Percentiles rank a stretch among this genome's conserved stretches.
phyloP scores from a whole-genome alignment of 192 early-diverging fungal genomes.

The Backusella psychrophila region DNA sequence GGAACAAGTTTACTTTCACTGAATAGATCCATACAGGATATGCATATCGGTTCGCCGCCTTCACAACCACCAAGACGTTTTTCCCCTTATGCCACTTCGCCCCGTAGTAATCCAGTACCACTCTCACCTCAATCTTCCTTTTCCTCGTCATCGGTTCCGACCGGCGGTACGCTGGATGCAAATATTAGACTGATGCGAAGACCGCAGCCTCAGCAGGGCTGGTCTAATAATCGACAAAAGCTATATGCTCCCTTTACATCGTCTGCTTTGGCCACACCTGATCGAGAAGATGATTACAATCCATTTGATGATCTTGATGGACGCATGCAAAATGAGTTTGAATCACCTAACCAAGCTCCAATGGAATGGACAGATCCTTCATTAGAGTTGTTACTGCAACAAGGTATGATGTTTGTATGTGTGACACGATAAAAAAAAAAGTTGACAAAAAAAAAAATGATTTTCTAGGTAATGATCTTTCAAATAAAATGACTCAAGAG shows the following conservation, averaged over 20 bases:
- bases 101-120: not conserved
- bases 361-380: constrained; percentile 23
- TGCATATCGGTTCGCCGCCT: constrained; percentile 34
- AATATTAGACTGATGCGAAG: constrained; percentile 7
- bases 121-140: not conserved
- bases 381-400: constrained; percentile 1
- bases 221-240: constrained; percentile 10
- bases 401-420: not conserved
- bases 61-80: constrained; percentile 26
- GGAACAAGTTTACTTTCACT: constrained; percentile 19
- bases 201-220: not conserved
- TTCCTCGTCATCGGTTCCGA: constrained; percentile 16
- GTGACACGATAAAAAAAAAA: not conserved
- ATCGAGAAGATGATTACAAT: constrained; percentile 25
- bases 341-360: constrained; percentile 4
- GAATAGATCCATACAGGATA: constrained; percentile 30
- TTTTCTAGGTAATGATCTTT: not conserved
- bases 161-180: not conserved
- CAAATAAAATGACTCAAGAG: not conserved
- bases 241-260: constrained; percentile 32
- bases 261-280: constrained; percentile 28
- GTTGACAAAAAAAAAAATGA: not conserved
- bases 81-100: constrained; percentile 26
- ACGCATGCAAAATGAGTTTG: not conserved
- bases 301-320: constrained; percentile 26